Evolutionary conservation across 345 rosid species (phyloP).

Genomic region (Eutrema yunnanense): DNA sequence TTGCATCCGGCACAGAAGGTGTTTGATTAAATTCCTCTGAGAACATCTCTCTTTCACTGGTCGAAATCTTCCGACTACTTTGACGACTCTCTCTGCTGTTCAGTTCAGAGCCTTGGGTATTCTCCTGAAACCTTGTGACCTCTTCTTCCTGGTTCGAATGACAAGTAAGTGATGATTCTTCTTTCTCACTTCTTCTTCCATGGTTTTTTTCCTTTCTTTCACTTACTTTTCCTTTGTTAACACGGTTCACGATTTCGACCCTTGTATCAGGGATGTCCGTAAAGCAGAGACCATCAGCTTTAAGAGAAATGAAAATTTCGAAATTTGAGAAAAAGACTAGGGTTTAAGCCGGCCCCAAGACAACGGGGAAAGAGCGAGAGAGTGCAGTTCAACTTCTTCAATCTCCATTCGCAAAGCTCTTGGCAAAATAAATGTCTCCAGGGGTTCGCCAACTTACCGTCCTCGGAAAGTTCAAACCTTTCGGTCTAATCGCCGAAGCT

Average conservation of each 20-base stretch:
- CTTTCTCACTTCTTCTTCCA: slow-evolving; percentile 2
- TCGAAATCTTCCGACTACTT: neutral
- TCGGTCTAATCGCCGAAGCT: slow-evolving; percentile 81
- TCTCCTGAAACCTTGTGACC: neutral
- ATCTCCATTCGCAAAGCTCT: neutral
- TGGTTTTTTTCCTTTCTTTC: neutral
- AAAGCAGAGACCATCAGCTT: neutral
- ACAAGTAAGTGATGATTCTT: neutral
- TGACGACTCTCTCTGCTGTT: neutral
- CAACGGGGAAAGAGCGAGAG: neutral
- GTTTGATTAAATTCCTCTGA: slow-evolving; percentile 20
- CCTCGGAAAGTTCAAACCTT: slow-evolving; percentile 93
- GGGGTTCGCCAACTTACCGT: slow-evolving; percentile 67
- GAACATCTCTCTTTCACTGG: neutral
- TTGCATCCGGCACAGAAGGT: neutral
- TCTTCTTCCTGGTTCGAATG: neutral
- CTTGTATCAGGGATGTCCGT: neutral
- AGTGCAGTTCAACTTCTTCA: neutral
- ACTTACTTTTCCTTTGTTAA: neutral
- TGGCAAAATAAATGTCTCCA: slow-evolving; percentile 34
- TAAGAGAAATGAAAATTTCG: neutral
- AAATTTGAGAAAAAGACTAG: neutral
- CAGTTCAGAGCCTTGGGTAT: neutral
- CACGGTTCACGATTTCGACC: neutral
- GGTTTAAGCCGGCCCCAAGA: neutral